A percentile compares a stretch with the other conserved stretches of the same genome.
Conservation (phyloP, 2,329 filamentous ascomycete species). For the Fusarium nelsonii region DNA sequence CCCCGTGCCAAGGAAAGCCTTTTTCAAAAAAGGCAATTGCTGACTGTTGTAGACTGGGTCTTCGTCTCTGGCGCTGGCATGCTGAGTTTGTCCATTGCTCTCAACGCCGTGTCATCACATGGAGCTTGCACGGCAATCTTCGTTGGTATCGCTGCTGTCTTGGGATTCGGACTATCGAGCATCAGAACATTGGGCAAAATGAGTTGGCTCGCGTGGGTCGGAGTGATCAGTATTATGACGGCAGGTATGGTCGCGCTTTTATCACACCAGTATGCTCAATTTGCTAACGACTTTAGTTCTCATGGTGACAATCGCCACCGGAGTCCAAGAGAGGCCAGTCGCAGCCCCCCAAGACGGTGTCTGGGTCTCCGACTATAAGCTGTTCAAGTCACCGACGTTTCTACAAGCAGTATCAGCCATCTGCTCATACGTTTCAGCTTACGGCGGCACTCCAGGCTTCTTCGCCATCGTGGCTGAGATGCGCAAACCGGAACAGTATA, state of each 20-base stretch:
- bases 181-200: slow-evolving; percentile 50
- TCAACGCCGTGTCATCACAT: slow-evolving; percentile 56
- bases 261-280: accelerated
- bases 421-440: slow-evolving; percentile 54
- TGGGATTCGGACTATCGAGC: slow-evolving; percentile 49
- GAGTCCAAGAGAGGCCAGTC: slow-evolving; percentile 34
- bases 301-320: slow-evolving; percentile 42
- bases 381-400: slow-evolving; percentile 51
- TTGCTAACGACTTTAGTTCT: slow-evolving; percentile 13
- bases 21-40: accelerated
- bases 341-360: slow-evolving; percentile 28
- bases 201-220: slow-evolving; percentile 51
- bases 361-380: slow-evolving; percentile 51
- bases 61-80: slow-evolving; percentile 37
- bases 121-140: slow-evolving; percentile 56
- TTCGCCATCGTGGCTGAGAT: slow-evolving; percentile 52
- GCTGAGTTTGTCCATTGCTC: slow-evolving; percentile 52
- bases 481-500: slow-evolving; percentile 49
- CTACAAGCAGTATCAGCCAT: slow-evolving; percentile 50
- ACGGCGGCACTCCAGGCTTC: slow-evolving; percentile 53
- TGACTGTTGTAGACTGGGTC: slow-evolving; percentile 26
- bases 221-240: slow-evolving; percentile 29
- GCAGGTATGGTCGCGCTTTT: not conserved
- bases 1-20: accelerated
- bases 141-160: slow-evolving; percentile 51